A percentile compares a stretch with the other conserved stretches of the same genome.
phyloP scores from a whole-genome alignment of 1,284 basidiomycete genomes.

The Calocybe gambosa region DNA sequence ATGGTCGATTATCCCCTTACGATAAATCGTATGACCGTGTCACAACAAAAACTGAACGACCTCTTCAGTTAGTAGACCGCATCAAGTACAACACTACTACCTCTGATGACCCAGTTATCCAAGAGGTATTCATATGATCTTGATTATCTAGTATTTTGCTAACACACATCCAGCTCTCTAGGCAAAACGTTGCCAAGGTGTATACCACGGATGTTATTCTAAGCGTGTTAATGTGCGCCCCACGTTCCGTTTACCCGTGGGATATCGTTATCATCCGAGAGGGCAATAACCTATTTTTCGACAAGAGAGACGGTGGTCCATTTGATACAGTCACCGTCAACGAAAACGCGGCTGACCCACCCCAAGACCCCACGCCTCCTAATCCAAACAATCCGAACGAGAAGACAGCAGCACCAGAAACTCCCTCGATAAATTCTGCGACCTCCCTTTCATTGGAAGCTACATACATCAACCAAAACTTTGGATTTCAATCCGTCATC shows the following conservation, averaged over 20 bases:
- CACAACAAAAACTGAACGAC: constrained; percentile 87
- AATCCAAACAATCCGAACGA: constrained; percentile 72
- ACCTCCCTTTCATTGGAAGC: constrained; percentile 94
- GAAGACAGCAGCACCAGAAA: constrained; percentile 56
- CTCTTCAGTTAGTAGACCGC: constrained; percentile 89
- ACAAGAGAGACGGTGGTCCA: constrained; percentile 97
- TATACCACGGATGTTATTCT: constrained; percentile 97
- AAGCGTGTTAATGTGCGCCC: constrained; percentile 93
- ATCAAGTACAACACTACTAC: constrained; percentile 98
- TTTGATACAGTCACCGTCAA: constrained; percentile 98
- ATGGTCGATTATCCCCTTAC: constrained; percentile 90
- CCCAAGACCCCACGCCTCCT: constrained; percentile 76
- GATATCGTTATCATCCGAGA: constrained; percentile 95
- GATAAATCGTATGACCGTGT: constrained; percentile 96
- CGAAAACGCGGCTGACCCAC: constrained; percentile 96
- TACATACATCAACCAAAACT: constrained; percentile 99
- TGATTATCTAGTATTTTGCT: constrained; percentile 11
- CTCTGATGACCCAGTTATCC: constrained; percentile 94
- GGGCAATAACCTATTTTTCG: constrained; percentile 91
- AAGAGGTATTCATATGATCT: constrained; percentile 49
- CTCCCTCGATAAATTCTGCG: constrained; percentile 85
- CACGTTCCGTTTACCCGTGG: constrained; percentile 97
- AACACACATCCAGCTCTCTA: constrained; percentile 52
- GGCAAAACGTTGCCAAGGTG: constrained; percentile 76
- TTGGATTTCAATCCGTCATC: constrained; percentile 91